phyloP scores from a whole-genome alignment of 2,329 filamentous ascomycete species.

The Alternaria hordeiaustralica region DNA sequence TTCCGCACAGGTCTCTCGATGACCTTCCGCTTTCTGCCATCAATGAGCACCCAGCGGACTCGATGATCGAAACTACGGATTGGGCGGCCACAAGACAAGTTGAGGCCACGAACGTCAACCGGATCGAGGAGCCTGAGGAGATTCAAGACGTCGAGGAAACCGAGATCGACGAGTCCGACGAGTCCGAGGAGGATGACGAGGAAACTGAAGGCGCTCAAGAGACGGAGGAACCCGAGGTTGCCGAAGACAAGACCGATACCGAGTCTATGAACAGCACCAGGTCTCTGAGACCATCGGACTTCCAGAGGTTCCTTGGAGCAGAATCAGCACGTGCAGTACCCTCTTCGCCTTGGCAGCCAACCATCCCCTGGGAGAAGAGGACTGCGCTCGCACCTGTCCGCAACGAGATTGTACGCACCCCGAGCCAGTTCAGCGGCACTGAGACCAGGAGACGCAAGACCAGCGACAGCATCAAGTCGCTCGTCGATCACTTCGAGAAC shows the following conservation, averaged over 20 bases:
- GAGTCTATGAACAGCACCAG: rapidly evolving
- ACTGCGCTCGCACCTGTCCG: neutral
- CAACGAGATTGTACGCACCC: neutral
- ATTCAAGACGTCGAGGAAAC: neutral
- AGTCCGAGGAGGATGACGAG: neutral
- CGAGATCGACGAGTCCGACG: neutral
- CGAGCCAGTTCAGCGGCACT: neutral
- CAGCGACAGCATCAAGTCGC: conserved; percentile 2
- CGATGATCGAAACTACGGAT: neutral
- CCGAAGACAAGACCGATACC: neutral
- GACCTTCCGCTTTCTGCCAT: neutral
- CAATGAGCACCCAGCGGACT: neutral
- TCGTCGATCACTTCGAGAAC: conserved; percentile 1
- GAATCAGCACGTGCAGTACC: neutral
- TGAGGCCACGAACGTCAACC: neutral
- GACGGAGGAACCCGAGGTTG: neutral
- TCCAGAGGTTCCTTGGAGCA: neutral
- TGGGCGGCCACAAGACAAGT: neutral
- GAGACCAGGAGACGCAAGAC: neutral
- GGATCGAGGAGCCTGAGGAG: neutral
- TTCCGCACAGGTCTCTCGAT: neutral
- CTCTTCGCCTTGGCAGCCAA: neutral
- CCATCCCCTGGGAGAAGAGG: neutral
- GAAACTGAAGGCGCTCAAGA: neutral
- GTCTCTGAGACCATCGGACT: neutral